Conservation (phyloP, 2,329 filamentous ascomycete genomes). For the Talaromyces islandicus region DNA sequence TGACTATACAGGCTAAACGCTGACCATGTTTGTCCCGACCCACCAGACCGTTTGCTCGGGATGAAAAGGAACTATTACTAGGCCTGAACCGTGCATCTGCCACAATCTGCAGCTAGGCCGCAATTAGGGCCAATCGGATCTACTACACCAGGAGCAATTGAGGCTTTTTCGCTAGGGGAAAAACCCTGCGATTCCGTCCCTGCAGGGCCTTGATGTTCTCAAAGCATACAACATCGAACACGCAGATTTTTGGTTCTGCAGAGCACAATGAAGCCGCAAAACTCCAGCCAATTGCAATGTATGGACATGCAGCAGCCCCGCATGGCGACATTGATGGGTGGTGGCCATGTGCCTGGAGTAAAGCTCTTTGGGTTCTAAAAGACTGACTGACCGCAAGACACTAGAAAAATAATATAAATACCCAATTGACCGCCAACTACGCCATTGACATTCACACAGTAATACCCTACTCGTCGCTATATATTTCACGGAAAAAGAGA, state of each 20-base stretch:
- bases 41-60: background rate
- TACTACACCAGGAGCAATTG: background rate
- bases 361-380: background rate
- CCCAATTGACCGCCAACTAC: background rate
- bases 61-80: background rate
- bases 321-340: background rate
- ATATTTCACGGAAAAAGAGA: no score
- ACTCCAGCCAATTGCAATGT: background rate
- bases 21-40: background rate
- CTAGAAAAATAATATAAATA: background rate
- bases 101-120: background rate
- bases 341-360: background rate
- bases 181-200: background rate
- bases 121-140: background rate
- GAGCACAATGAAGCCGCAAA: background rate
- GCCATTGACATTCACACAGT: background rate
- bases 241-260: no score
- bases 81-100: background rate
- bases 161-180: background rate
- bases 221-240: no score
- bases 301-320: background rate
- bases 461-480: background rate
- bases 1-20: background rate
- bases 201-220: background rate
- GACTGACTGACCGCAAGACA: background rate